Conservation (phyloP, 192 early-diverging fungal genomes). For the Gonapodya prolifera region DNA sequence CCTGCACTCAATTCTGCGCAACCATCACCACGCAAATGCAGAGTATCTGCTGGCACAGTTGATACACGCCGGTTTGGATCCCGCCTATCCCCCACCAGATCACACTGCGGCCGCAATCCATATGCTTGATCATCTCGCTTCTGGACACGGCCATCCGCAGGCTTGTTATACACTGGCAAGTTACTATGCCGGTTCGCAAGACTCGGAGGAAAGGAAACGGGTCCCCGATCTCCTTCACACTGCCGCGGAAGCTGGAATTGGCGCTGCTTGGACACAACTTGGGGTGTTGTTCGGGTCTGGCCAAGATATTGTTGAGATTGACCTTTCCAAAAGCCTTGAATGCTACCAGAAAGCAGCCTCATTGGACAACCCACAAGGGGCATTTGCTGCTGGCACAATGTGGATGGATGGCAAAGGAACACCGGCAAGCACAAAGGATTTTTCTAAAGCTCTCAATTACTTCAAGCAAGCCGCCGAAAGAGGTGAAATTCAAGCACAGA, state of each 20-base stretch:
- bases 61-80: neutral
- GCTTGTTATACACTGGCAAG: neutral
- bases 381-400: neutral
- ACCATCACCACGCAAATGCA: neutral
- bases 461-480: neutral
- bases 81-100: neutral
- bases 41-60: neutral
- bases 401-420: neutral
- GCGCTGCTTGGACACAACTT: neutral
- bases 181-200: neutral
- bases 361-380: neutral
- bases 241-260: neutral
- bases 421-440: neutral
- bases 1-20: neutral
- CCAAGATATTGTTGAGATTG: neutral
- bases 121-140: neutral
- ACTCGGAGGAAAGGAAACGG: neutral
- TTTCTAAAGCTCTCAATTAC: neutral
- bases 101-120: neutral
- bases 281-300: neutral
- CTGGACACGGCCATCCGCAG: neutral
- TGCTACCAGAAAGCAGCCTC: neutral
- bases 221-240: neutral
- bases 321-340: neutral
- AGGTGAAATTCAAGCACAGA: neutral